Evolutionary conservation across 106 monocot genomes (phyloP).

Genomic region (Posidonia australis): DNA sequence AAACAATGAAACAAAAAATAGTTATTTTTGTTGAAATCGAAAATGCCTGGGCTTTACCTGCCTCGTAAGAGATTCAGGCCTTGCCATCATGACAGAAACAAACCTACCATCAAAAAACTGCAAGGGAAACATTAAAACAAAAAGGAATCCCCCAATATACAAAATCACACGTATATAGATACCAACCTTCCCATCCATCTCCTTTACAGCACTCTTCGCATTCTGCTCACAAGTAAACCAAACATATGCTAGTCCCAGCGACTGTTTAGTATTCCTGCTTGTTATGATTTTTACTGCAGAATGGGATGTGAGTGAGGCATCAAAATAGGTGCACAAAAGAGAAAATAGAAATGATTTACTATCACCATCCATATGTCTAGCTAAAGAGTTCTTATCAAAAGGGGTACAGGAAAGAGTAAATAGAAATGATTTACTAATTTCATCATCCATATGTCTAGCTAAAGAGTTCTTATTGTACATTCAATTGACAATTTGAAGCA

Average conservation of each 20-base stretch:
- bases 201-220: conserved; percentile 28
- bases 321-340: neutral
- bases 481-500: too few species aligned
- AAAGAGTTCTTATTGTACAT: too few species aligned
- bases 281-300: conserved; percentile 43
- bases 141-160: neutral
- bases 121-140: neutral
- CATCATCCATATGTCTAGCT: too few species aligned
- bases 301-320: neutral
- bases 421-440: neutral
- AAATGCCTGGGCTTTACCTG: conserved; percentile 24
- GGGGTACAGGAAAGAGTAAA: neutral
- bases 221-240: conserved; percentile 44
- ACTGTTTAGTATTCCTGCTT: conserved; percentile 30
- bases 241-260: conserved; percentile 46
- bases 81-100: conserved; percentile 31
- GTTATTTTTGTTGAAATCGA: conserved; percentile 15
- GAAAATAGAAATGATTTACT: neutral
- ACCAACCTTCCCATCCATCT: conserved; percentile 62
- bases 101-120: conserved; percentile 69
- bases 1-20: neutral
- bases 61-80: conserved; percentile 33
- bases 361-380: neutral
- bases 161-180: neutral
- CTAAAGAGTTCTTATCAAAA: neutral